Percentiles rank a stretch among this genome's conserved stretches.
phyloP scores from a whole-genome alignment of 805 yeast species.

The Cyberlindnera petersonii region DNA sequence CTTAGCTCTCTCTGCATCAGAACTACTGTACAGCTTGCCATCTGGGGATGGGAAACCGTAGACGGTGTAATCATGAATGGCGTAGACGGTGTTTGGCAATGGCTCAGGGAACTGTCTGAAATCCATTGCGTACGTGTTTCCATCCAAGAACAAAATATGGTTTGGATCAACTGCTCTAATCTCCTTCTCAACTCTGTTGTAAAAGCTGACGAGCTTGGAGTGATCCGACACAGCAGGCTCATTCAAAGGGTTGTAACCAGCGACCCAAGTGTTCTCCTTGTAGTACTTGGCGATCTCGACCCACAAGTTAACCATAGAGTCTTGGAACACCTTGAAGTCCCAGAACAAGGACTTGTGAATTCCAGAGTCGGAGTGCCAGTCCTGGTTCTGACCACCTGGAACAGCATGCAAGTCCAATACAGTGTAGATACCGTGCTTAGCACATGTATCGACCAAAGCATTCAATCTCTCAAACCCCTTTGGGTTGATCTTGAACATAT shows the following conservation, averaged over 20 bases:
- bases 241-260: conserved; percentile 52
- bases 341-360: conserved; percentile 46
- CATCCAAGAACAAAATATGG: conserved; percentile 48
- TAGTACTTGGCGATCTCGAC: conserved; percentile 41
- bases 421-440: conserved; percentile 44
- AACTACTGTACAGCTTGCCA: conserved; percentile 33
- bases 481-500: conserved; percentile 38
- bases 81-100: conserved; percentile 44
- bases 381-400: conserved; percentile 55
- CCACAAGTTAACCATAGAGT: conserved; percentile 44
- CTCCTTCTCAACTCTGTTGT: conserved; percentile 35
- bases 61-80: conserved; percentile 45
- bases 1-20: conserved; percentile 34
- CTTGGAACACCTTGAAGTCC: conserved; percentile 48
- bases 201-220: conserved; percentile 37
- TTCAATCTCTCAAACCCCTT: conserved; percentile 45
- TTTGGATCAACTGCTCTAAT: conserved; percentile 43
- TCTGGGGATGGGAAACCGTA: conserved; percentile 42
- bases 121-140: conserved; percentile 49
- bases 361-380: conserved; percentile 49
- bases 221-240: conserved; percentile 48
- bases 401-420: conserved; percentile 46
- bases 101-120: conserved; percentile 43
- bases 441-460: conserved; percentile 39
- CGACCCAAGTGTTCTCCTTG: conserved; percentile 44